Evolutionary conservation across 768 basidiomycete species (phyloP).

Genomic region (Multifurca ochricompacta): DNA sequence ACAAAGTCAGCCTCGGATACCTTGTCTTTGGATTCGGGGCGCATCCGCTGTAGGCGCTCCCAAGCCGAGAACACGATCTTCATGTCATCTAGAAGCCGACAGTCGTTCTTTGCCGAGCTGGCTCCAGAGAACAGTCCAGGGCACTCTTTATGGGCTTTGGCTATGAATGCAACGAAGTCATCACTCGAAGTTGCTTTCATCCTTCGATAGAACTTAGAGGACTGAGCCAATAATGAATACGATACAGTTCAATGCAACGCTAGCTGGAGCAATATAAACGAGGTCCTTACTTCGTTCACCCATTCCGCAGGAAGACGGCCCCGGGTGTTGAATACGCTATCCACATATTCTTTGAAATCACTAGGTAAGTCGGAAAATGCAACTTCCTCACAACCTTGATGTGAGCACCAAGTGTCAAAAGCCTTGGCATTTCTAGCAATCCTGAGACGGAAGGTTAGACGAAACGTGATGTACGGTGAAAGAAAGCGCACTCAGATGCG

Average conservation of each 20-base stretch:
- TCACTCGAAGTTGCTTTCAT: conserved; percentile 24
- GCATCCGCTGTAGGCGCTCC: conserved; percentile 38
- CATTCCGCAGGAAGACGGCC: conserved; percentile 35
- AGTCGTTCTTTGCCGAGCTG: conserved; percentile 17
- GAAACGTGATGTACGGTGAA: background rate
- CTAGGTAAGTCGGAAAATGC: conserved; percentile 39
- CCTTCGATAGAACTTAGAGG: conserved; percentile 24
- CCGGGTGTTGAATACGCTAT: conserved; percentile 33
- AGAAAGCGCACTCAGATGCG: conserved; percentile 9
- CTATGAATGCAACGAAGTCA: conserved; percentile 30
- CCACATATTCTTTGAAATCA: conserved; percentile 31
- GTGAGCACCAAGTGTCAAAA: conserved; percentile 45
- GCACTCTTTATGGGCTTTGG: conserved; percentile 27
- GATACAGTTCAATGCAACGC: background rate
- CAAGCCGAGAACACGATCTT: conserved; percentile 38
- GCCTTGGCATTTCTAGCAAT: conserved; percentile 41
- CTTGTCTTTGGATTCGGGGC: conserved; percentile 34
- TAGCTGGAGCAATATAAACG: background rate
- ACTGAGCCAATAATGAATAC: conserved; percentile 15
- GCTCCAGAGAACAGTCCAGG: conserved; percentile 36
- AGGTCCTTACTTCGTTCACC: conserved; percentile 33
- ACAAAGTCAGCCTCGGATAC: conserved; percentile 50
- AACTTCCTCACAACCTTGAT: conserved; percentile 44
- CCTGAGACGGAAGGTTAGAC: conserved; percentile 24
- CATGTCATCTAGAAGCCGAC: conserved; percentile 32